Base-by-base conservation (phyloP, 2,329 filamentous ascomycete species). In the Botryosphaeria dothidea region DNA sequence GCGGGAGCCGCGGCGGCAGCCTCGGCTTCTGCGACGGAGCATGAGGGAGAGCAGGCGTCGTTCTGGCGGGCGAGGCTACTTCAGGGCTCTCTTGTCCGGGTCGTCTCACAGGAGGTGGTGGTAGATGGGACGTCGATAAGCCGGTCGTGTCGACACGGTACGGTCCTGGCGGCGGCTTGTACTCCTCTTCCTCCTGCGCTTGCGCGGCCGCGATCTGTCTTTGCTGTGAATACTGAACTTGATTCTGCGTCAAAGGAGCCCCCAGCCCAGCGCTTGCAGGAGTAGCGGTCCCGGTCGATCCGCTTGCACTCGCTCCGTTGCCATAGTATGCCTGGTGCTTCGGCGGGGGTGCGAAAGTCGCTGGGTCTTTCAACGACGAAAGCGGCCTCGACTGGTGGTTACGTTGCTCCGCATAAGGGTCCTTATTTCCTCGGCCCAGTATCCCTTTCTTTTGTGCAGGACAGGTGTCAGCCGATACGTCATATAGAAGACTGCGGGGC, bases 261-360 rank as follows among this genome's bases (percentile, higher is more conserved):
- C 83, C 84, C 19, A 68, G 48, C n/a, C 60, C 48, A 48, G 15
- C 45, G 49, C 17, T 34, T 15, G 51, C 51, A 25, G 49, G 62
- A 25, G 56, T 58, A 11, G 61, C 25, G 4, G 63, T 31, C 21
- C 25, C 48, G 13, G 49, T 36, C n/a, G 51, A 17, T n/a, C 51
- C 38, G 31, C 54, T n/a, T 19, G 29, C 25, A 23, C 45, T 31
- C 17, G 29, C 46, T 38, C 60, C 66, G 38, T 49, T 46, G n/a
- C 51, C 61, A 23, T 63, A 49, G 41, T 56, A 56, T 29, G n/a
- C 62, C 11, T 57, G 51, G 23, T 73, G 90, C 71, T 87, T 93
- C 0, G 93, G 93, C 27, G 93, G 93, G 25, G 92, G 92, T 2
- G 86, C 92, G 74, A 96, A 97, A 17, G 87, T 85, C 1, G 86